Percentiles rank a stretch among this genome's conserved stretches.
phyloP scores from a whole-genome alignment of 306 rosid species.

The Castanea sativa region DNA sequence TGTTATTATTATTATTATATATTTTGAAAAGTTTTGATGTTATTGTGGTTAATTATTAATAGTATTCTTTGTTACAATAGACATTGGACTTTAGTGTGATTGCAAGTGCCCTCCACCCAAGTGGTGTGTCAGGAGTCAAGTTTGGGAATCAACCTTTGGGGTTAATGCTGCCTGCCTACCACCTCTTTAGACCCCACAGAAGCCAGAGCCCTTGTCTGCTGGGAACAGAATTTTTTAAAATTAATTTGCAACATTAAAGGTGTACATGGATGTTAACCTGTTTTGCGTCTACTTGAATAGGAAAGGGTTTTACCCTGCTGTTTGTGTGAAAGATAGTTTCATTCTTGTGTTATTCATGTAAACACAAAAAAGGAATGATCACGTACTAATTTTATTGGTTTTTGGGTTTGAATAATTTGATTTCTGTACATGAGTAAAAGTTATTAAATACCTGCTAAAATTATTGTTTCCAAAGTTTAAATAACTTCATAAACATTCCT shows the following conservation, averaged over 20 bases:
- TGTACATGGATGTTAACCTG: not conserved
- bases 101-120: no score
- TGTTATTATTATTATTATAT: not conserved
- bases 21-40: not conserved
- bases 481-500: not conserved
- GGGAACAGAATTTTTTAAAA: no score
- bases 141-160: no score
- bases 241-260: no score
- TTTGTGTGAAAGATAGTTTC: not conserved
- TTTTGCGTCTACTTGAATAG: not conserved
- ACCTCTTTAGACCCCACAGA: no score
- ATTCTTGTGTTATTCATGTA: not conserved
- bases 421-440: not conserved
- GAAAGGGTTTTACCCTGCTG: not conserved
- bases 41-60: not conserved
- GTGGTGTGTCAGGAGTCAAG: no score
- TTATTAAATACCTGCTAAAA: not conserved
- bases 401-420: not conserved
- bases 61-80: not conserved
- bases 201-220: no score
- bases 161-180: no score
- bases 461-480: not conserved
- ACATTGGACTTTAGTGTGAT: not conserved
- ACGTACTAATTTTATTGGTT: not conserved
- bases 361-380: not conserved